Evolutionary conservation across 2,329 filamentous ascomycete genomes (phyloP), one percentile per base, ranked within the genome.

Genomic region (Aureobasidium sp.): DNA sequence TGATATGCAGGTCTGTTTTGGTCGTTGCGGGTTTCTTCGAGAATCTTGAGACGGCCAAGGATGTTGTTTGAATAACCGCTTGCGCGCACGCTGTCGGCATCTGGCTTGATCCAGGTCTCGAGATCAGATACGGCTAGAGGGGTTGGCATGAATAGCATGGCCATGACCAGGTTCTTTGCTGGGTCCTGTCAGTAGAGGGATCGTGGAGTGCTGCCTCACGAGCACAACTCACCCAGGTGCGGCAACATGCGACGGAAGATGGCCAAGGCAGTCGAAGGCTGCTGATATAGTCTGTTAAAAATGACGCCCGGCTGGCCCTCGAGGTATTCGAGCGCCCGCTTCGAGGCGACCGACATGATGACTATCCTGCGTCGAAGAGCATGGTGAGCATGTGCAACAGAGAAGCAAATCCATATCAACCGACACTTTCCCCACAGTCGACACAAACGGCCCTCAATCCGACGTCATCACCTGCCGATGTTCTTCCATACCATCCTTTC

Each of bases 211-310:
- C 41, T 42, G 29, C 59, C 34, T 36, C 42, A n/a, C 7, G 12
- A 4, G 23, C 34, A 7, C 41, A 37, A 69, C 79, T 70, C 80
- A 92, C 89, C 91, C 65, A 97, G 78, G 71, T 95, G 89, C 63
- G 94, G 91, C 63, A 99, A 84, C 91, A 99, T 97, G 78, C 94
- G 92, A 68, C 94, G 86, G 75, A 97, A 97, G 70, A 99, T 92
- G 67, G 94, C 94, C 67, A 99, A 86, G 41, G 92, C 89, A 1
- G 94, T 96, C 46, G 93, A 96, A 34, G 94, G 94, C 80, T 97
- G 92, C 78, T 92, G 89, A 81, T 99, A 99, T 50, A 99, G 83
- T 75, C 90, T 89, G 73, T 86, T 85, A 75, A 97, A 96, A 39
- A 91, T 95, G 46, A 89, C 91, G 66, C 92, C 91, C 55, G 90